These are phyloP conservation scores for Lachnellula subtilissima DNA, from an alignment of 2,329 filamentous ascomycete species.

Conservation along the genomic window DNA sequence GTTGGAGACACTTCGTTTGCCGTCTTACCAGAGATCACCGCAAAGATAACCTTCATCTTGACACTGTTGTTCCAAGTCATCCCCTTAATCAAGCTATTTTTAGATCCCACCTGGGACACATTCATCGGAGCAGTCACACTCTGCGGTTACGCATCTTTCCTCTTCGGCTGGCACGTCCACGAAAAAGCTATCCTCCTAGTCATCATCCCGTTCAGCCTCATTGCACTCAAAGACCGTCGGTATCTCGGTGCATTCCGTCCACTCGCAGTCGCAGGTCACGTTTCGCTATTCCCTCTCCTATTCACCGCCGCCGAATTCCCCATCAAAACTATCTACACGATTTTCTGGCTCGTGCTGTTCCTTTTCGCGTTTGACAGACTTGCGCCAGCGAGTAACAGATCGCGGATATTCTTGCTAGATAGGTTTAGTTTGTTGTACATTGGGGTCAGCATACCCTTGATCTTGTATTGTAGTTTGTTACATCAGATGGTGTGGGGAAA, in stretches of 20 bases:
- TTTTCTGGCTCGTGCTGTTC: constrained; percentile 86
- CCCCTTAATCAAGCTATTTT: constrained; percentile 77
- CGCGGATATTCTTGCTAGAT: constrained; percentile 86
- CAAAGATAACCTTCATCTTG: constrained; percentile 72
- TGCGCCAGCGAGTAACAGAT: constrained; percentile 73
- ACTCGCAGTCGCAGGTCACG: constrained; percentile 86
- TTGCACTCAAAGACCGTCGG: constrained; percentile 83
- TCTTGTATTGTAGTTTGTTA: constrained; percentile 79
- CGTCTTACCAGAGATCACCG: constrained; percentile 80
- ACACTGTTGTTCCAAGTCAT: constrained; percentile 79
- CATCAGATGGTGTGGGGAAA: constrained; percentile 81
- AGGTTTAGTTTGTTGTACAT: constrained; percentile 88
- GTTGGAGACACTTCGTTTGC: constrained; percentile 94
- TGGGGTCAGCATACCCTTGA: constrained; percentile 79
- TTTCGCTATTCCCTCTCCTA: constrained; percentile 88
- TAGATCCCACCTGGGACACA: constrained; percentile 75
- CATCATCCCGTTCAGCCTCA: constrained; percentile 90
- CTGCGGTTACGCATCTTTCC: constrained; percentile 92
- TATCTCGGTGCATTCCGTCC: constrained; percentile 90
- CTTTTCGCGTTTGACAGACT: constrained; percentile 81
- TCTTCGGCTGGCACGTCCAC: constrained; percentile 98
- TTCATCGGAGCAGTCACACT: constrained; percentile 88
- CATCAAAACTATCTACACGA: constrained; percentile 87
- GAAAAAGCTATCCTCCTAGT: constrained; percentile 94
- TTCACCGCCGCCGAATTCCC: constrained; percentile 92